Conservation (phyloP, 2,329 filamentous ascomycete species). For the Raffaelea arxii region DNA sequence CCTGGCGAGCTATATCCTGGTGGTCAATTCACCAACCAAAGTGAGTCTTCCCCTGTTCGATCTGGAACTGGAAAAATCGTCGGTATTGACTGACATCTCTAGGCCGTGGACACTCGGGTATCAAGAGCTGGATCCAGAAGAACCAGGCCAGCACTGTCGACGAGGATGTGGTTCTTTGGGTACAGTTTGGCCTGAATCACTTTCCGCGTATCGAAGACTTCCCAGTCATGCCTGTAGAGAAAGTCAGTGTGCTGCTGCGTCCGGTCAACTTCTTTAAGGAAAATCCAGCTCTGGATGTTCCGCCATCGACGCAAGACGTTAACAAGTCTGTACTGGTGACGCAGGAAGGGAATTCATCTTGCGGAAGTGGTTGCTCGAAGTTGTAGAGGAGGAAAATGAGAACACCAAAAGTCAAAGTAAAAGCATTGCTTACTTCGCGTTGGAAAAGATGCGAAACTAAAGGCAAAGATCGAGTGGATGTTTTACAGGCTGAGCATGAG, state of each 20-base stretch:
- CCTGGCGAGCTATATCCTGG: neutral
- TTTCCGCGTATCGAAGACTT: conserved; percentile 57
- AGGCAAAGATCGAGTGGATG: too few species aligned
- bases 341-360: neutral
- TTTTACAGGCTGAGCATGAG: too few species aligned
- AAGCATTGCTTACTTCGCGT: too few species aligned
- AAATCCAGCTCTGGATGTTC: conserved; percentile 40
- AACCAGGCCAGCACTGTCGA: neutral
- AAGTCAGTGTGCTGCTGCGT: conserved; percentile 36
- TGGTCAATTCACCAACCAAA: neutral
- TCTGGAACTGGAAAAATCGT: too few species aligned
- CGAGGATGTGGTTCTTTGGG: conserved; percentile 37
- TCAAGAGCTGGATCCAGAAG: neutral
- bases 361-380: neutral
- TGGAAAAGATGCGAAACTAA: too few species aligned
- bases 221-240: conserved; percentile 58
- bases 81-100: neutral
- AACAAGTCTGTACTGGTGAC: conserved; percentile 14
- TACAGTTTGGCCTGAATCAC: conserved; percentile 51
- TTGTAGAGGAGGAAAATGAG: too few species aligned
- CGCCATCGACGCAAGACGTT: conserved; percentile 25
- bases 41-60: too few species aligned
- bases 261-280: conserved; percentile 43
- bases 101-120: conserved; percentile 13
- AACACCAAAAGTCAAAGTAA: too few species aligned